phyloP scores from a whole-genome alignment of 23 red algal genomes.

The Cyanidium caldarium region DNA sequence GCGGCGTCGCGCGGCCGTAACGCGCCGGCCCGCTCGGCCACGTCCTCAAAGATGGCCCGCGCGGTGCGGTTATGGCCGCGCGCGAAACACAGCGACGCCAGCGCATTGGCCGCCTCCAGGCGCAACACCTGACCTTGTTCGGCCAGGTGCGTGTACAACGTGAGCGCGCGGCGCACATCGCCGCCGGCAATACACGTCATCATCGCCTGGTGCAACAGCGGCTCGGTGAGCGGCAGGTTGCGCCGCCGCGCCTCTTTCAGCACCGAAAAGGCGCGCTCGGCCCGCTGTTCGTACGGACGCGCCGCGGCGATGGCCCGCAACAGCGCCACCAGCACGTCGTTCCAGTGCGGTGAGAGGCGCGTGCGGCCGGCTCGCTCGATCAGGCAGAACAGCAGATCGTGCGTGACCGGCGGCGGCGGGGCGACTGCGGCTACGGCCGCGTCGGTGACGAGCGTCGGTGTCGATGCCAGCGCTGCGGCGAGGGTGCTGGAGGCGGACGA shows the following conservation, averaged over 20 bases:
- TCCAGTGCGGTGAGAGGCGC: not conserved
- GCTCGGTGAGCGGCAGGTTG: not conserved
- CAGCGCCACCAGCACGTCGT: not conserved
- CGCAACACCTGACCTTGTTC: not conserved
- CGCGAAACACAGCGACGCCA: not conserved
- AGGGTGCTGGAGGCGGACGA: too few relatives aligned
- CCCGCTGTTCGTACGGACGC: not conserved
- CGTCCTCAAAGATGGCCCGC: not conserved
- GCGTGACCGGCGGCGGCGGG: not conserved
- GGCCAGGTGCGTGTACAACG: not conserved
- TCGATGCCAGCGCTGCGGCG: too few relatives aligned
- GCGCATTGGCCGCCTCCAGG: not conserved
- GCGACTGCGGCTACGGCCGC: too few relatives aligned
- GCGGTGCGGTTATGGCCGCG: not conserved
- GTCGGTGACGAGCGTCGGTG: too few relatives aligned
- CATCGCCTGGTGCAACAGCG: not conserved
- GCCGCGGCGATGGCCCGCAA: not conserved
- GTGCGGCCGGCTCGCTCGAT: not conserved
- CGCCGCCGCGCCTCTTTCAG: not conserved
- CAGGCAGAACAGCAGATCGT: not conserved
- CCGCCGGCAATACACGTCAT: not conserved
- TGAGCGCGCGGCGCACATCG: not conserved
- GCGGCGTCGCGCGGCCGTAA: too few relatives aligned
- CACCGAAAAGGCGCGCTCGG: not conserved
- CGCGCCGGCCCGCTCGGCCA: not conserved